phyloP scores from a whole-genome alignment of 1,284 basidiomycete species.

The Naganishia sp. region DNA sequence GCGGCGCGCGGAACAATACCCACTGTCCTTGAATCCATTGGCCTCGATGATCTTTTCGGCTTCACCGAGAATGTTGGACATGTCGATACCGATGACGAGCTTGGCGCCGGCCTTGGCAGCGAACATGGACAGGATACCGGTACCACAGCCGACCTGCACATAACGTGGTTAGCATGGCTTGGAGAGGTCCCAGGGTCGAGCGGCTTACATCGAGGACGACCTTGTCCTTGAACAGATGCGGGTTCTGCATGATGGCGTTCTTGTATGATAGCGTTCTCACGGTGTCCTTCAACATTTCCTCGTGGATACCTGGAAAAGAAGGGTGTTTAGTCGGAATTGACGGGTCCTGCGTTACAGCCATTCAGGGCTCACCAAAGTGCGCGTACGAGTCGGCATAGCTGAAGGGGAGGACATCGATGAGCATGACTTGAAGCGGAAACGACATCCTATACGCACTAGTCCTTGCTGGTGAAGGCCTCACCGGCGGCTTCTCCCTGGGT shows the following conservation, averaged over 20 bases:
- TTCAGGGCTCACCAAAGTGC: slow-evolving; percentile 72
- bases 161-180: background rate
- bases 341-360: slow-evolving; percentile 13
- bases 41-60: slow-evolving; percentile 94
- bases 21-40: slow-evolving; percentile 93
- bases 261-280: slow-evolving; percentile 96
- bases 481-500: slow-evolving; percentile 27
- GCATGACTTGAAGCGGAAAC: background rate
- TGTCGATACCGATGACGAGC: slow-evolving; percentile 97
- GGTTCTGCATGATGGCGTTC: slow-evolving; percentile 90
- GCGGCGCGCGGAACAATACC: too few relatives aligned
- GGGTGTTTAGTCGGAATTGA: slow-evolving; percentile 8
- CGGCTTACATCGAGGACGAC: slow-evolving; percentile 79
- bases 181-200: background rate
- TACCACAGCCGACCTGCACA: slow-evolving; percentile 81
- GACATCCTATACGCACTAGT: slow-evolving; percentile 23
- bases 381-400: slow-evolving; percentile 70
- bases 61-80: slow-evolving; percentile 99
- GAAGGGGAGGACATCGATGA: background rate
- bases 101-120: slow-evolving; percentile 96
- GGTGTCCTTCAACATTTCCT: slow-evolving; percentile 98
- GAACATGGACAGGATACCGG: slow-evolving; percentile 98
- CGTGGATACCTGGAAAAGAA: slow-evolving; percentile 74
- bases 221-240: slow-evolving; percentile 94
- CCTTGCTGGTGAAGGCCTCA: slow-evolving; percentile 32